A percentile compares a stretch with the other conserved stretches of the same genome.
Evolutionary conservation across 2,329 filamentous ascomycete species (phyloP).

Genomic region (Cladosporium phlei): DNA sequence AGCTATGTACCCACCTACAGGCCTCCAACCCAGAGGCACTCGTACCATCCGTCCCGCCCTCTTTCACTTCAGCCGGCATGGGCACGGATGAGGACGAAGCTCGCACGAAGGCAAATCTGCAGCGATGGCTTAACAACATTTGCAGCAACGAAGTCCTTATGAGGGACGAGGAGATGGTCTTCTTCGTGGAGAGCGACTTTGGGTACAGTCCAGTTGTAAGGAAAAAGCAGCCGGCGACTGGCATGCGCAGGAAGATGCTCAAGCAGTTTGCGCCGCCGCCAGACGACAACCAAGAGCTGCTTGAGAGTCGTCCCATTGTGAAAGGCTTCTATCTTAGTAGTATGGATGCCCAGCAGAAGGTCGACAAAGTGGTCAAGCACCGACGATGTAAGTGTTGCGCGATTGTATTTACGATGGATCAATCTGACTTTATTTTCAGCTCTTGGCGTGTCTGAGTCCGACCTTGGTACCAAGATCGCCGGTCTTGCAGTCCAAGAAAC

Average conservation of each 20-base stretch:
- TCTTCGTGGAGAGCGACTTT: constrained; percentile 99
- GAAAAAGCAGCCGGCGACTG: constrained; percentile 94
- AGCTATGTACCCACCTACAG: constrained; percentile 92
- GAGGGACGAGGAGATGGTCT: constrained; percentile 91
- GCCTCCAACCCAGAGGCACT: constrained; percentile 96
- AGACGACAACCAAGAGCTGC: constrained; percentile 91
- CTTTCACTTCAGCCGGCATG: constrained; percentile 87
- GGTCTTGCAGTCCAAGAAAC: constrained; percentile 85
- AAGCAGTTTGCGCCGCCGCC: constrained; percentile 98
- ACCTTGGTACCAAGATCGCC: constrained; percentile 85
- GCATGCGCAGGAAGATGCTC: constrained; percentile 87
- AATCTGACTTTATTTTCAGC: constrained; percentile 51
- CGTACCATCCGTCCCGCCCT: constrained; percentile 89
- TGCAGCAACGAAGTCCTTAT: constrained; percentile 90
- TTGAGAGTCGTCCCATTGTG: constrained; percentile 81
- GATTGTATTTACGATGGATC: not conserved
- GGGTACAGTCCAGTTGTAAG: constrained; percentile 94
- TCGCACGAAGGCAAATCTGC: constrained; percentile 81
- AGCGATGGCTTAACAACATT: constrained; percentile 92
- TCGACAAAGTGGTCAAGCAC: constrained; percentile 89
- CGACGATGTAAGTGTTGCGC: constrained; percentile 64
- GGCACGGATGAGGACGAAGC: constrained; percentile 94
- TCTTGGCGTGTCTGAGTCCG: constrained; percentile 83
- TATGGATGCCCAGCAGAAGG: constrained; percentile 96
- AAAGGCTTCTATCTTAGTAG: constrained; percentile 93